Conservation (phyloP, 768 basidiomycete genomes). For the Candolleomyces eurysporus region DNA sequence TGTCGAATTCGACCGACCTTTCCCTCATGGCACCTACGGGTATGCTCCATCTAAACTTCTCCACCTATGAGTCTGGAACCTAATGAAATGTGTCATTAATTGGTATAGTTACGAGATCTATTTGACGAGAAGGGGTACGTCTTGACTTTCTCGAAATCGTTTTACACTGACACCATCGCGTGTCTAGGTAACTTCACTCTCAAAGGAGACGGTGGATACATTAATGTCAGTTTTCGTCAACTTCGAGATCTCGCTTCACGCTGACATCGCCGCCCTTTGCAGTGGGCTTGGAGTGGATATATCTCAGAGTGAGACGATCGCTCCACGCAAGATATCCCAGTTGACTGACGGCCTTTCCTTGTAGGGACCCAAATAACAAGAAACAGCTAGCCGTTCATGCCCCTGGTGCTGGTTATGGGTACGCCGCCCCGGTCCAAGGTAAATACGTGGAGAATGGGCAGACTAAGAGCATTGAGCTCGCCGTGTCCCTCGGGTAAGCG, state of each 20-base stretch:
- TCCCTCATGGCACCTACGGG: slow-evolving; percentile 2
- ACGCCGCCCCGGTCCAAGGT: background rate
- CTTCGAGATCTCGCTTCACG: background rate
- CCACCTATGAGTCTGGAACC: no score
- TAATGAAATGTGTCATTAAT: no score
- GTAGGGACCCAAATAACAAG: background rate
- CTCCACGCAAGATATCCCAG: background rate
- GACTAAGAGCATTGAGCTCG: no score
- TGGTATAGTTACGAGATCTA: background rate
- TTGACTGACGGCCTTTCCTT: background rate
- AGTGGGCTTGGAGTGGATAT: background rate
- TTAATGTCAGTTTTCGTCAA: background rate
- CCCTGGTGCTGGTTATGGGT: background rate
- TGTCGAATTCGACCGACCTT: slow-evolving; percentile 7
- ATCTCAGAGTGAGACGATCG: background rate
- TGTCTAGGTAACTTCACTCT: background rate
- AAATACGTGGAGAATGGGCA: no score
- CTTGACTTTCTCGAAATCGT: no score
- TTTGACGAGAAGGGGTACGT: background rate
- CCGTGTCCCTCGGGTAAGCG: no score
- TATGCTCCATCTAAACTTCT: background rate
- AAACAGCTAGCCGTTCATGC: background rate
- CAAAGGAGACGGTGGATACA: slow-evolving; percentile 1
- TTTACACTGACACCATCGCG: no score
- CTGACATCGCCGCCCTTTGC: background rate